Conservation (phyloP, 345 rosid species). For the Salix koriyanagi region DNA sequence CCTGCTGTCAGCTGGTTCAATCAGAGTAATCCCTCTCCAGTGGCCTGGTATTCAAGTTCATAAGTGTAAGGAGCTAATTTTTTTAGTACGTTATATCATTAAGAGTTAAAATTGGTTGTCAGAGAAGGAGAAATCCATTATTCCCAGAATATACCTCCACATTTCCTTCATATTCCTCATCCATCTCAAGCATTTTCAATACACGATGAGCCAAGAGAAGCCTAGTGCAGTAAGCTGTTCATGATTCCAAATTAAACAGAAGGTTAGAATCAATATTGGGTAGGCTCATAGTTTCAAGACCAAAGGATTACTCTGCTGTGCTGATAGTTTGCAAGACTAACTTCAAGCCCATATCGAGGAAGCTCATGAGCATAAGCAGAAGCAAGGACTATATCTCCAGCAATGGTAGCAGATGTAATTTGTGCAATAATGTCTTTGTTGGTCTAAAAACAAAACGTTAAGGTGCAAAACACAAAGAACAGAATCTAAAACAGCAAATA, state of each 20-base stretch:
- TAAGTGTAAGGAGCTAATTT: too few species aligned
- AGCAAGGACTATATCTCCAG: constrained; percentile 64
- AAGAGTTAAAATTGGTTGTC: neutral
- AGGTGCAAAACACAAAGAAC: neutral
- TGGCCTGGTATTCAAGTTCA: constrained; percentile 43
- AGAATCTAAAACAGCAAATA: neutral
- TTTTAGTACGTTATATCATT: neutral
- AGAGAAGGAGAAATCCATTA: neutral
- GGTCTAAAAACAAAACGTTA: constrained; percentile 37
- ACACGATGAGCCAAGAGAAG: constrained; percentile 74
- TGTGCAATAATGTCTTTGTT: constrained; percentile 65
- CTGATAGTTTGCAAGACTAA: constrained; percentile 70
- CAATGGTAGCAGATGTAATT: constrained; percentile 50
- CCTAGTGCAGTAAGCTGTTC: constrained; percentile 64
- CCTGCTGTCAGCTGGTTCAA: constrained; percentile 70
- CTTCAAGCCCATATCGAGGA: constrained; percentile 58
- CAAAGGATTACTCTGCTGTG: constrained; percentile 54
- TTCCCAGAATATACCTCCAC: constrained; percentile 47
- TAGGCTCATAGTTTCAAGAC: neutral
- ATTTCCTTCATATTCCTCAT: constrained; percentile 64
- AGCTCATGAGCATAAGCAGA: constrained; percentile 66
- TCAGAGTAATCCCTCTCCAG: constrained; percentile 80
- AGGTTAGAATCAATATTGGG: neutral
- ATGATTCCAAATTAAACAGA: neutral
- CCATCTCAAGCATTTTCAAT: constrained; percentile 65